phyloP scores from a whole-genome alignment of 257 asterid species.

The Solanum bukasovii region DNA sequence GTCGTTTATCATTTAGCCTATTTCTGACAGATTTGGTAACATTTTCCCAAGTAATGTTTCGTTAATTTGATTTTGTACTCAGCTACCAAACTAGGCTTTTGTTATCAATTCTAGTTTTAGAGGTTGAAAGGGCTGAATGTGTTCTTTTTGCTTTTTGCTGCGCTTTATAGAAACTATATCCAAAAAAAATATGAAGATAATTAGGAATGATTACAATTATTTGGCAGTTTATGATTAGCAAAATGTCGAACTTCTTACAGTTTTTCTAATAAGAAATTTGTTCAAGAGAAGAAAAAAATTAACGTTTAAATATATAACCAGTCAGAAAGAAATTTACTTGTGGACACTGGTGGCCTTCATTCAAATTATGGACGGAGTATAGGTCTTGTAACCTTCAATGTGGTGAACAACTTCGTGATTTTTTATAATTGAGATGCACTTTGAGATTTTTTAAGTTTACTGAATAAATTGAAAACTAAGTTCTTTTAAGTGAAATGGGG shows the following conservation, averaged over 20 bases:
- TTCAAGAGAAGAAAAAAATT: neutral
- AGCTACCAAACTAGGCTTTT: neutral
- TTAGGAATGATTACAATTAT: neutral
- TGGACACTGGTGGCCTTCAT: neutral
- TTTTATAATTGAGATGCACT: neutral
- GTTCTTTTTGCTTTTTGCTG: neutral
- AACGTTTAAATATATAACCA: neutral
- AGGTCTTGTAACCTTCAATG: neutral
- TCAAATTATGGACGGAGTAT: neutral
- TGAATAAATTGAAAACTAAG: neutral
- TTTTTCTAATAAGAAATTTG: neutral
- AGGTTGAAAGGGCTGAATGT: neutral
- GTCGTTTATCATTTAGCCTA: neutral
- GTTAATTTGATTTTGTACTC: neutral
- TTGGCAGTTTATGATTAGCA: neutral
- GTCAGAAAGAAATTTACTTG: neutral
- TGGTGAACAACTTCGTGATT: neutral
- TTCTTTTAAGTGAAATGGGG: neutral
- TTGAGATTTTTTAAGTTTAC: neutral
- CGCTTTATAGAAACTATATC: neutral
- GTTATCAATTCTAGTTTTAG: neutral
- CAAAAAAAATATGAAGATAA: neutral
- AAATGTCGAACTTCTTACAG: neutral
- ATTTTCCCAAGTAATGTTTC: neutral
- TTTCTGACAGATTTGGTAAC: neutral